Base-by-base conservation (phyloP, 2,329 filamentous ascomycete genomes). In the Sordariomycetes sp. region DNA sequence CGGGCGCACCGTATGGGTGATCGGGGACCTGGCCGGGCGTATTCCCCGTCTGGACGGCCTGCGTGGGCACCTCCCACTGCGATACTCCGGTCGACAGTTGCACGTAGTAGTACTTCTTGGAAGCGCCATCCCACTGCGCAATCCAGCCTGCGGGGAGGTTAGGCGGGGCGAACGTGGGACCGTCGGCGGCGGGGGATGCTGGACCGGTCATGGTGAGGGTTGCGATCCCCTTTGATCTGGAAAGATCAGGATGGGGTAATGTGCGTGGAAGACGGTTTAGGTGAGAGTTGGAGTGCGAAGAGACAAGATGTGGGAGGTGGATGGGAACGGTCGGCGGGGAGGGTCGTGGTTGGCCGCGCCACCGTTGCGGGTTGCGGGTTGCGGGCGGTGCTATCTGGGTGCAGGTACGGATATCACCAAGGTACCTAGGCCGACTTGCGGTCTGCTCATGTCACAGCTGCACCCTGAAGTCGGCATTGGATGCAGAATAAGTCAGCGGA, bases 61-160 rank as follows among this genome's bases (percentile, higher is more conserved):
- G 65, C 11, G 75, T 83, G 21, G 80, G 80, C 21, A 72, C 68
- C n/a, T 84, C 79, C 80, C 81, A 85, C 57, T 84, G 79, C 42
- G 79, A 82, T 24, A 74, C 66, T 31, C 80, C 80, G 7, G 79
- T 84, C 34, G 76, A 78, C 35, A 85, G 71, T 55, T 84, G 79
- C 33, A 85, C 80, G 53, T 75, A 82, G 55, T 82, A 82, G 53
- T 81, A 82, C 54, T 79, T 79, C 53, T 65, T 71, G 54, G 67
- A 75, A 37, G 65, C 51, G 41, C 68, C 71, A 50, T 82, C 77
- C 77, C 77, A 82, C 59, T 82, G 77, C 38, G 76, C 75, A 48
- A 80, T 81, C 77, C 77, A 82, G 48, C 77, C 77, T 10, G 72
- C 59, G 32, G 77, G 77, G 34, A 81, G 66, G 30, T 64, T 61